Evolutionary conservation across 2,329 filamentous ascomycete species (phyloP).

Genomic region (Kalaharituber pfeilii): DNA sequence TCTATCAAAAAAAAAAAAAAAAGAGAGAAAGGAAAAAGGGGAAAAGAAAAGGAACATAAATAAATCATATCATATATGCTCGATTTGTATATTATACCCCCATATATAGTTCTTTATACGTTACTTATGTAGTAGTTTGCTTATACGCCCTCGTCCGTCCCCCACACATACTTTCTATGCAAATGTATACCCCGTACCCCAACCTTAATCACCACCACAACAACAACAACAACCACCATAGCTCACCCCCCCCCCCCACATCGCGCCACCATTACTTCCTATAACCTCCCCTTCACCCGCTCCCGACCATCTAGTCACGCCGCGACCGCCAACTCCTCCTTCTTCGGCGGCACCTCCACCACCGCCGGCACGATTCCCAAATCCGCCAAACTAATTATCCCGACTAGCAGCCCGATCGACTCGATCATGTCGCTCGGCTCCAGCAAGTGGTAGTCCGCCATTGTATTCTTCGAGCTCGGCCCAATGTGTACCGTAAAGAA

Average conservation of each 20-base stretch:
- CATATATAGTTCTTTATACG: background rate
- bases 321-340: conserved; percentile 1
- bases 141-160: too few species aligned
- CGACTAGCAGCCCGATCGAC: conserved; percentile 38
- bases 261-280: background rate
- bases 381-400: conserved; percentile 18
- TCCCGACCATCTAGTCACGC: background rate
- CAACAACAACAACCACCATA: background rate
- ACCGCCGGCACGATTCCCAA: conserved; percentile 3
- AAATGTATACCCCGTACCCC: background rate
- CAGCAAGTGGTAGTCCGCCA: conserved; percentile 76
- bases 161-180: background rate
- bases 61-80: too few species aligned
- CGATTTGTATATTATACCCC: background rate
- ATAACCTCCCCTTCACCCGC: background rate
- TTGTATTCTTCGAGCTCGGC: conserved; percentile 75
- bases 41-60: background rate
- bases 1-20: conserved; percentile 1
- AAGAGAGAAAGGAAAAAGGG: background rate
- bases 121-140: too few species aligned
- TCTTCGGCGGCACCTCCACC: background rate
- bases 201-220: background rate
- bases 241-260: background rate
- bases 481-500: conserved; percentile 87
- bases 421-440: conserved; percentile 80